Base-by-base conservation (phyloP, 192 early-diverging fungal species). In the Umbelopsis ramanniana region DNA sequence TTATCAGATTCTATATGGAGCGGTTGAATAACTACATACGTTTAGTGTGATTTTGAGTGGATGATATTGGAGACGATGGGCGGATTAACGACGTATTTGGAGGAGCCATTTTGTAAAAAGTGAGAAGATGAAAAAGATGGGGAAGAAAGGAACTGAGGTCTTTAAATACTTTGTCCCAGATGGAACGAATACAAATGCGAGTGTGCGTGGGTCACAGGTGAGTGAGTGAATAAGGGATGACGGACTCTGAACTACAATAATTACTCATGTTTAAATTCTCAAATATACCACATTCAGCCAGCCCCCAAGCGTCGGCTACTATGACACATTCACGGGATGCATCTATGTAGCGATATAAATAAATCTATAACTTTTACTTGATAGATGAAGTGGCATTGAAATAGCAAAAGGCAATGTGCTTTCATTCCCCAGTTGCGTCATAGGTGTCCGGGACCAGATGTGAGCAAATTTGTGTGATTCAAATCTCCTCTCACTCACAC, bases 381-480 rank as follows among this genome's bases (percentile, higher is more conserved):
- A 43, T 12, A 43, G 40, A 11, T 11, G 6, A 5, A 43, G 0
- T 11, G 40, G 1, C 11, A 43, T 43, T 12, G 40, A 54, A 19
- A 35, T 15, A 37, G 12, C 33, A 63, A 35, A 63, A 37, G 26
- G 29, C 12, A 17, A 29, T 29, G 2, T 24, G 6, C 15, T 5
- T 35, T 63, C 57, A 63, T 63, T 60, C 4, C 15, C 48, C 48
- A 50, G 57, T 63, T 63, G 57, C 57, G 57, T 63, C 57, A 63
- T 63, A 63, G 17, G 35, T n/a, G 19, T 35, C 57, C 57, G 57
- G 57, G 29, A 19, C 10, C 15, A 9, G 9, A 63, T 63, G 57
- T n/a, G 57, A 63, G 57, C 57, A 29, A 63, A 60, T 19, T 63
- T 26, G 17, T 26, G 26, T 57, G 54, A 29, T 57, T 57, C 46